These are phyloP conservation scores for Sugiyamaella paludigena DNA, from an alignment of 1,139 yeast species.

Conservation along the genomic window DNA sequence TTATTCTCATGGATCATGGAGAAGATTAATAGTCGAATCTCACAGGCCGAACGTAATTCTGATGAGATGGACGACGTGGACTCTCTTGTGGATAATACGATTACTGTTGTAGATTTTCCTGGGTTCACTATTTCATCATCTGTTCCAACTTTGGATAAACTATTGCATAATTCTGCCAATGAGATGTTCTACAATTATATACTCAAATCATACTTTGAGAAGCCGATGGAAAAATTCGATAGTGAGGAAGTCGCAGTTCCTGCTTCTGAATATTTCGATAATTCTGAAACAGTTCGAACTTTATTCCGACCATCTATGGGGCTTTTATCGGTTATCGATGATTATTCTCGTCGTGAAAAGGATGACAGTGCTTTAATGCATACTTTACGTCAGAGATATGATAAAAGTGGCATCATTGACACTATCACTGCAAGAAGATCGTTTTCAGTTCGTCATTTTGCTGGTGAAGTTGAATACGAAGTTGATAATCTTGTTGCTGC, in stretches of 20 bases:
- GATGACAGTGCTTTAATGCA: slow-evolving; percentile 37
- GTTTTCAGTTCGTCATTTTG: slow-evolving; percentile 41
- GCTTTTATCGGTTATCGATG: slow-evolving; percentile 40
- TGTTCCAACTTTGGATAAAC: slow-evolving; percentile 40
- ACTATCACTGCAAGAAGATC: slow-evolving; percentile 32
- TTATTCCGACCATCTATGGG: slow-evolving; percentile 40
- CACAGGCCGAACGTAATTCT: slow-evolving; percentile 28
- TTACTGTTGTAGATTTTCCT: slow-evolving; percentile 43
- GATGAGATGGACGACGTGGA: slow-evolving; percentile 3
- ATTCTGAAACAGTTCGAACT: slow-evolving; percentile 40
- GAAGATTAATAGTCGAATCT: slow-evolving; percentile 37
- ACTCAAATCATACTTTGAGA: slow-evolving; percentile 39
- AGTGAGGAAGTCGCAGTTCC: slow-evolving; percentile 42
- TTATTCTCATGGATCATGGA: slow-evolving; percentile 44
- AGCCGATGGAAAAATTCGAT: slow-evolving; percentile 40
- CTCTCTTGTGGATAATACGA: slow-evolving; percentile 38
- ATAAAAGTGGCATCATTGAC: slow-evolving; percentile 34
- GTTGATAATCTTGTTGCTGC: slow-evolving; percentile 37
- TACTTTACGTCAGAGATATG: slow-evolving; percentile 37
- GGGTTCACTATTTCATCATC: slow-evolving; percentile 41
- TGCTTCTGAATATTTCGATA: slow-evolving; percentile 41
- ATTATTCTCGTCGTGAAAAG: slow-evolving; percentile 40
- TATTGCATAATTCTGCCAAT: slow-evolving; percentile 44
- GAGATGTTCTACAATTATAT: slow-evolving; percentile 42
- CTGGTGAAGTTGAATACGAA: slow-evolving; percentile 43